Evolutionary conservation across 1,139 yeast species (phyloP), one percentile per base, ranked within the genome.

Genomic region (Sugiyamaella novakii): DNA sequence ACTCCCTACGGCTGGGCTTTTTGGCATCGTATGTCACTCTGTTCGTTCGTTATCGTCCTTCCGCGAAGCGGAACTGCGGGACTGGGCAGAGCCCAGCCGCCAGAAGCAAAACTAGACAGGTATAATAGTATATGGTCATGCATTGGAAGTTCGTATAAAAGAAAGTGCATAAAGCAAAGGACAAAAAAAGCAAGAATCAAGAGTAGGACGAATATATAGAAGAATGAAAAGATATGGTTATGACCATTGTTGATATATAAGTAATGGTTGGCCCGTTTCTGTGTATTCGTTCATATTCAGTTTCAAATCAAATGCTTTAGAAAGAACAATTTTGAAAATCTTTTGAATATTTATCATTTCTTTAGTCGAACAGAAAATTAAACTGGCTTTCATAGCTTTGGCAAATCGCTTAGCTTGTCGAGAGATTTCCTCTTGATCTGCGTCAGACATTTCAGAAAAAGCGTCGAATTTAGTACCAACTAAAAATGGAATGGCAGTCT

Each of bases 401-500:
- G 98, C 96, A 66, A 87, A 92, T 63, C 84, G 81, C 68, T 85
- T 81, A 5, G 96, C 95, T 63, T 85, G 91, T 53, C 79, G 82
- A 5, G 96, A 87, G 45, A 92, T 80, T 62, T 87, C 95, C 51
- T 81, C 79, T 66, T 92, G 98, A 60, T 91, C 95, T 50, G 82
- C 85, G 38, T 77, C 79, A 44, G 94, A 81, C 64, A 87, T 71
- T 12, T 58, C 54, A 29, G 87, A 81, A 66, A 92, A 91, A 56
- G 84, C 75, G 66, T 92, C 98, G 67, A 87, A 92, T 65, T 92
- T 92, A 1, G 99, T 92, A 3, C 99, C 99, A 1, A 92, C 85
- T 43, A 92, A 73, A 54, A 92, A 82, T 2, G 98, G 97, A 46
- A 92, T 86, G 18, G 98, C 98, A 0, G 92, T 84, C 62, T 69